Evolutionary conservation across 1,284 basidiomycete genomes (phyloP).

Genomic region (Abortiporus biennis): DNA sequence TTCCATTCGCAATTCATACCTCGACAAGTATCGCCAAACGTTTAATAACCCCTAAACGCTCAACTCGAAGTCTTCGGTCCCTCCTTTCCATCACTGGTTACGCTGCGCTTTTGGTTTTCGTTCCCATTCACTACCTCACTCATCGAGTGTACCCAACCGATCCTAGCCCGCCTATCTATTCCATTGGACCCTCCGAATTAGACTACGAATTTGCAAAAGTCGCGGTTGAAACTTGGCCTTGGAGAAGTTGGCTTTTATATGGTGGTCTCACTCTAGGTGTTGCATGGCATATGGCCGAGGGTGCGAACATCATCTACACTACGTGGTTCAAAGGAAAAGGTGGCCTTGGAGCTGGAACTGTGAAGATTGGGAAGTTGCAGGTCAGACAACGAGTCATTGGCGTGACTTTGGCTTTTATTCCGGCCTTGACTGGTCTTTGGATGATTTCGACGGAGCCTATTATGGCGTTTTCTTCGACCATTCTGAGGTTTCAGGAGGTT

Average conservation of each 20-base stretch:
- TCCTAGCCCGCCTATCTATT: constrained; percentile 17
- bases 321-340: constrained; percentile 29
- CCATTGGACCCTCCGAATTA: constrained; percentile 42
- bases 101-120: constrained; percentile 27
- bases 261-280: constrained; percentile 40
- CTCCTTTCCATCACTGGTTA: background rate
- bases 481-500: constrained; percentile 36
- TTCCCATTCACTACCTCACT: constrained; percentile 58
- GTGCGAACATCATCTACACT: constrained; percentile 45
- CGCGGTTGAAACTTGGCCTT: constrained; percentile 63
- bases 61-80: background rate
- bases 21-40: background rate
- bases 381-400: constrained; percentile 26
- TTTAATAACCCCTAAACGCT: background rate
- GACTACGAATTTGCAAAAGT: constrained; percentile 34
- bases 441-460: constrained; percentile 49
- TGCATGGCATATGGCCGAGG: constrained; percentile 54
- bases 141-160: constrained; percentile 51
- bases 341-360: background rate
- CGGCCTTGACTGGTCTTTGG: constrained; percentile 49
- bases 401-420: constrained; percentile 31
- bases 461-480: constrained; percentile 46
- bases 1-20: constrained; percentile 37
- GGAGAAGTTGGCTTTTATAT: constrained; percentile 55
- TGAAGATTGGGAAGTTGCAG: constrained; percentile 15